Conservation (phyloP, 805 yeast species). For the Monosporozyma aerobia region DNA sequence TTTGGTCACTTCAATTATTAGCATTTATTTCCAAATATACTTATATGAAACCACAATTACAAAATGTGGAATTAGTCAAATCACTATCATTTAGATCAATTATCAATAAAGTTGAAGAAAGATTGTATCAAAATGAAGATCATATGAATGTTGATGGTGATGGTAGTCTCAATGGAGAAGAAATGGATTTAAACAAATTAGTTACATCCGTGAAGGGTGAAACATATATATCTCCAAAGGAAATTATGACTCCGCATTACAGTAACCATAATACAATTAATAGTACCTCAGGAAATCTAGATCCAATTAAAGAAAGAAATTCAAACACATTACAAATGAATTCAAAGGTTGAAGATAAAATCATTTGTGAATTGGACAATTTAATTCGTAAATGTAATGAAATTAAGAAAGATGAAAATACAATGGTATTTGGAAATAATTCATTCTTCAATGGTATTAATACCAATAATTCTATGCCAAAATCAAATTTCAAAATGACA, state of each 20-base stretch:
- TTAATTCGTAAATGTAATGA: not conserved
- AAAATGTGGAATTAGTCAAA: conserved; percentile 66
- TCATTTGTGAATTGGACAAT: not conserved
- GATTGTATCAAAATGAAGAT: conserved; percentile 2
- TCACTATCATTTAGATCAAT: conserved; percentile 48
- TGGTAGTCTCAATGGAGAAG: conserved; percentile 1
- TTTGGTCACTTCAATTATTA: conserved; percentile 83
- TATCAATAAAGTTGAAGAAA: conserved; percentile 11
- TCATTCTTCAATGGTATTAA: not conserved
- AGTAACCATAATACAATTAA: not conserved
- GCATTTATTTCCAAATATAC: conserved; percentile 93
- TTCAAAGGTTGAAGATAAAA: not conserved
- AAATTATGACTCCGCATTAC: not conserved
- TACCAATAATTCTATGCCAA: not conserved
- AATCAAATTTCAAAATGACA: not conserved
- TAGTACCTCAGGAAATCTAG: not conserved
- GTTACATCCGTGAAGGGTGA: not conserved
- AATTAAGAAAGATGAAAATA: not conserved
- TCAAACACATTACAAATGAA: not conserved
- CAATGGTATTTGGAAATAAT: not conserved
- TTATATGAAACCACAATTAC: conserved; percentile 61
- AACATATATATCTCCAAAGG: not conserved
- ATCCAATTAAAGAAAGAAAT: not conserved
- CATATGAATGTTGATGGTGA: not conserved
- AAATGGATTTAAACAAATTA: not conserved